Base-by-base conservation (phyloP, 2,329 filamentous ascomycete species). In the Salinomyces thailandicus region DNA sequence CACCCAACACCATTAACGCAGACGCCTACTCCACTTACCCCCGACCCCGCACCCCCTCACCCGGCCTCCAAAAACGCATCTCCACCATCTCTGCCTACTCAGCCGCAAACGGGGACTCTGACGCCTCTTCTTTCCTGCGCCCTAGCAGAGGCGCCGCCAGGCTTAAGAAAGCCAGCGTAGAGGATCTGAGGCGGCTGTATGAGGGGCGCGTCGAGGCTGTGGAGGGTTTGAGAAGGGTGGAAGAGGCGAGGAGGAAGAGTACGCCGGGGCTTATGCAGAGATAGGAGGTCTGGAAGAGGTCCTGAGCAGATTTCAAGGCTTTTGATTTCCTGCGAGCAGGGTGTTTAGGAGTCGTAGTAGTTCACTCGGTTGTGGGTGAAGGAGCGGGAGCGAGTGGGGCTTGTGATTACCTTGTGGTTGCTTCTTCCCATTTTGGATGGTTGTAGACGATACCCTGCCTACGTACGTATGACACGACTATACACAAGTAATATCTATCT, bases 101-200 rank as follows among this genome's bases (percentile, higher is more conserved):
- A 26, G 9, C 22, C 22, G 22, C 22, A n/a, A 26, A 9, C 9
- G 22, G 22, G 9, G 22, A 8, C 22, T 8, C 9, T 26, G 22
- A n/a, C 22, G 9, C 22, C n/a, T 4, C 22, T 26, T 8, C 22
- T 26, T 8, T 26, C 2, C n/a, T n/a, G n/a, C n/a, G n/a, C n/a
- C n/a, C n/a, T 11, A 29, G 31, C 36, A 43, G 13, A 31, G 43
- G n/a, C n/a, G n/a, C n/a, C n/a, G n/a, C n/a, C n/a, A n/a, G n/a
- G n/a, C 29, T 67, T 28, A 62, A 61, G 44, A 66, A 68, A 44
- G 52, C 60, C 31, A 62, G 58, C 13, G 67, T 70, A 4, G 66
- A 69, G 31, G 63, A 69, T 49, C 43, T 70, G 41, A 51, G 65
- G 36, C 49, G 61, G 43, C 46, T 69, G 36, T 70, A 68, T 41